Conservation (phyloP, 2,329 filamentous ascomycete species). For the Colletotrichum zoysiae region DNA sequence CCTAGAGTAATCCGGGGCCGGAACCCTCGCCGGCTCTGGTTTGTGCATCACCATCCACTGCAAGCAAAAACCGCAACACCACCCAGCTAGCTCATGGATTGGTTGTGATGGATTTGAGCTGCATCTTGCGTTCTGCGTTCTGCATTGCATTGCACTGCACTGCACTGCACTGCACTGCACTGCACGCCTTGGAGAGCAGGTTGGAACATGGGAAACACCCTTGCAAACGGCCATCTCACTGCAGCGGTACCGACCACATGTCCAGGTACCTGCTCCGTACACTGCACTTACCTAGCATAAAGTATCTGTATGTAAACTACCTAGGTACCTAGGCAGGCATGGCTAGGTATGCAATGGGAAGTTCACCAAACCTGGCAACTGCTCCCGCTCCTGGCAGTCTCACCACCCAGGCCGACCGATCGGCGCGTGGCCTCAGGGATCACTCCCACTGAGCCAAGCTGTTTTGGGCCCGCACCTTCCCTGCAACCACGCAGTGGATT, state of each 20-base stretch:
- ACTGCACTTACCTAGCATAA: background rate
- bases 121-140: background rate
- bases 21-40: background rate
- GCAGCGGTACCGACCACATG: background rate
- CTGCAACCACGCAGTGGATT: conserved; percentile 43
- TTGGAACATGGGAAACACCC: background rate
- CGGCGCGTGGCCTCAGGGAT: conserved; percentile 44
- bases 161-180: background rate
- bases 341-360: background rate
- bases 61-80: background rate
- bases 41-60: background rate
- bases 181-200: background rate
- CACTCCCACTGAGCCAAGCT: conserved; percentile 33
- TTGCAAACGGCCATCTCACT: background rate
- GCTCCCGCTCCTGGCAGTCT: conserved; percentile 28
- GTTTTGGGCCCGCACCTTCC: conserved; percentile 40
- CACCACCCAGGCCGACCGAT: conserved; percentile 38
- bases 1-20: background rate
- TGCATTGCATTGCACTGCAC: background rate
- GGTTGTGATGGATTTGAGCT: background rate
- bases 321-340: no score
- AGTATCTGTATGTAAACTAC: no score
- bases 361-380: background rate
- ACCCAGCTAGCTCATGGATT: background rate
- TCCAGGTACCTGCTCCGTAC: background rate